A percentile compares a stretch with the other conserved stretches of the same genome.
phyloP scores from a whole-genome alignment of 108 stramenopile genomes.

The Skeletonema marinoi region DNA sequence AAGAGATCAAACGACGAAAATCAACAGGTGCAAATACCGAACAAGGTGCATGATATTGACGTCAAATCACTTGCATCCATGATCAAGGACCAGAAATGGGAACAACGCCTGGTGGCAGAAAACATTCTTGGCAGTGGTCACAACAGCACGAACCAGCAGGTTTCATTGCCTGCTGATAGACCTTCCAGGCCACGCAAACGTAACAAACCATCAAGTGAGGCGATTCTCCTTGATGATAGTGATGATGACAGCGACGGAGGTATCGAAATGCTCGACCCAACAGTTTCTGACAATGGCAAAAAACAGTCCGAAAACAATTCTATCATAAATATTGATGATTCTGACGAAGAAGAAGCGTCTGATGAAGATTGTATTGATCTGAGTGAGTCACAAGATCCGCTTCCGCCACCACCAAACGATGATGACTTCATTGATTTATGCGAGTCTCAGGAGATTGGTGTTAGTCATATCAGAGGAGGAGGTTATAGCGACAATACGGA shows the following conservation, averaged over 20 bases:
- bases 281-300: not conserved
- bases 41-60: conserved; percentile 21
- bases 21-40: not conserved
- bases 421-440: conserved; percentile 14
- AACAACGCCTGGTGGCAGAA: conserved; percentile 1
- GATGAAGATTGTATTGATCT: conserved; percentile 9
- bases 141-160: not conserved
- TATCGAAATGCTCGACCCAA: not conserved
- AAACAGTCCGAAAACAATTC: not conserved
- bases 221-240: not conserved
- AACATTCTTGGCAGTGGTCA: not conserved
- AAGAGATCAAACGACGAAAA: conserved; percentile 1
- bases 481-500: not conserved
- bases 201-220: not conserved
- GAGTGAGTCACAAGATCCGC: not conserved
- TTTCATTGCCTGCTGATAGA: not conserved
- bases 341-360: not conserved
- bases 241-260: not conserved
- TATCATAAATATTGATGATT: not conserved
- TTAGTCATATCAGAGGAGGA: conserved; percentile 3
- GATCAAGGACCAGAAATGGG: conserved; percentile 19
- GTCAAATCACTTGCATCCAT: conserved; percentile 10
- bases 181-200: not conserved
- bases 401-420: not conserved
- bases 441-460: conserved; percentile 1